Evolutionary conservation across 768 basidiomycete genomes (phyloP).

Genomic region (Hortiboletus campestris): DNA sequence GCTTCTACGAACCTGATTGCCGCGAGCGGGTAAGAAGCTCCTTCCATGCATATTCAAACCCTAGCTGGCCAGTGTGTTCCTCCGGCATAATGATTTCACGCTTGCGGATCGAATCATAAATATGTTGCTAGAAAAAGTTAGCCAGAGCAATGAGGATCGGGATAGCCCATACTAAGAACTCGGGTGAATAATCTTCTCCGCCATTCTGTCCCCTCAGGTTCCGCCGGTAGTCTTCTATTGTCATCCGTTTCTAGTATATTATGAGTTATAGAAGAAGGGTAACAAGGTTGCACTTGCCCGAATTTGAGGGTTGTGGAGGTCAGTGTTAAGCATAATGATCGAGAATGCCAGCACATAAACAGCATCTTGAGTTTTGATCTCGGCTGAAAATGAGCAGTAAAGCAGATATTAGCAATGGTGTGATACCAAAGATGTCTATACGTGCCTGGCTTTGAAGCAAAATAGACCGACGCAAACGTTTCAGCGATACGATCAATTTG

Average conservation of each 20-base stretch:
- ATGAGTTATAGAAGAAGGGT: conserved; percentile 1
- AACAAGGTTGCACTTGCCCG: conserved; percentile 48
- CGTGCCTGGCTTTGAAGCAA: conserved; percentile 76
- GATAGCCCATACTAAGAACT: conserved; percentile 66
- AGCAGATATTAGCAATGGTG: background rate
- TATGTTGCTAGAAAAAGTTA: conserved; percentile 58
- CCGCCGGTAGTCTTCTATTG: conserved; percentile 88
- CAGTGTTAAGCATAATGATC: conserved; percentile 97
- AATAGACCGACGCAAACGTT: conserved; percentile 89
- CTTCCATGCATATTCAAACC: conserved; percentile 99
- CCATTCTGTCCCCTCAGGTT: conserved; percentile 94
- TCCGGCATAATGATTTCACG: conserved; percentile 96
- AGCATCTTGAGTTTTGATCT: conserved; percentile 88
- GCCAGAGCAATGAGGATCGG: background rate
- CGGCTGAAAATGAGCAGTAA: conserved; percentile 46
- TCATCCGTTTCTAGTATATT: conserved; percentile 82
- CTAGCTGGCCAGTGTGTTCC: conserved; percentile 93
- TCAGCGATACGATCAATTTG: conserved; percentile 94
- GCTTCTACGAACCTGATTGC: conserved; percentile 59
- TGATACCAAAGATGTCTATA: background rate
- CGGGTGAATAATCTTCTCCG: conserved; percentile 74
- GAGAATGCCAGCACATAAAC: conserved; percentile 94
- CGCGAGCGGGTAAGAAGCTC: conserved; percentile 82
- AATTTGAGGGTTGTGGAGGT: conserved; percentile 92
- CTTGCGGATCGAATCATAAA: conserved; percentile 93